These are phyloP conservation scores for Theileria parva DNA, from an alignment of 169 alveolate genomes.

Conservation along the genomic window DNA sequence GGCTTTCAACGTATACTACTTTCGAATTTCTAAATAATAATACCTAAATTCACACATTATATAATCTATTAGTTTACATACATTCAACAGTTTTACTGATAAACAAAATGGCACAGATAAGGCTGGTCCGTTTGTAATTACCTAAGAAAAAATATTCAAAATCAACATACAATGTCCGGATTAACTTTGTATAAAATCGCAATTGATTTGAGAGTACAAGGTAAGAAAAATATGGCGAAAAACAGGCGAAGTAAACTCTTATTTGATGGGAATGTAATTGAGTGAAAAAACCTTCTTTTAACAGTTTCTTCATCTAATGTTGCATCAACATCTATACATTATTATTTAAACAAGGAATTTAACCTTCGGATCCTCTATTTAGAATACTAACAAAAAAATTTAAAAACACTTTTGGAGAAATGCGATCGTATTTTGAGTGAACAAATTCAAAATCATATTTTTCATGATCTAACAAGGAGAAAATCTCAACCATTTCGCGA, in stretches of 20 bases:
- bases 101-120: slow-evolving; percentile 49
- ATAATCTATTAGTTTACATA: not conserved
- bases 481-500: slow-evolving; percentile 56
- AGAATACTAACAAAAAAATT: not conserved
- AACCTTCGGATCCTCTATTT: not conserved
- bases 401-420: not conserved
- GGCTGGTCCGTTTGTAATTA: slow-evolving; percentile 63
- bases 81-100: slow-evolving; percentile 30
- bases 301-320: not conserved
- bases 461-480: not conserved
- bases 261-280: slow-evolving; percentile 22
- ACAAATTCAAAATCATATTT: slow-evolving; percentile 30
- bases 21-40: slow-evolving; percentile 24
- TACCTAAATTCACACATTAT: slow-evolving; percentile 2
- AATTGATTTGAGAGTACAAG: slow-evolving; percentile 1
- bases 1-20: slow-evolving; percentile 43
- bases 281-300: not conserved
- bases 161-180: slow-evolving; percentile 36
- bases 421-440: not conserved
- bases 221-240: not conserved
- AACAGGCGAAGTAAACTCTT: not conserved
- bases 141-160: not conserved
- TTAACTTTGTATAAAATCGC: not conserved
- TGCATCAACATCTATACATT: not conserved
- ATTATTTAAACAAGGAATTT: not conserved